Evolutionary conservation across 2,329 filamentous ascomycete genomes (phyloP).

Genomic region (Colletotrichum caudatum): DNA sequence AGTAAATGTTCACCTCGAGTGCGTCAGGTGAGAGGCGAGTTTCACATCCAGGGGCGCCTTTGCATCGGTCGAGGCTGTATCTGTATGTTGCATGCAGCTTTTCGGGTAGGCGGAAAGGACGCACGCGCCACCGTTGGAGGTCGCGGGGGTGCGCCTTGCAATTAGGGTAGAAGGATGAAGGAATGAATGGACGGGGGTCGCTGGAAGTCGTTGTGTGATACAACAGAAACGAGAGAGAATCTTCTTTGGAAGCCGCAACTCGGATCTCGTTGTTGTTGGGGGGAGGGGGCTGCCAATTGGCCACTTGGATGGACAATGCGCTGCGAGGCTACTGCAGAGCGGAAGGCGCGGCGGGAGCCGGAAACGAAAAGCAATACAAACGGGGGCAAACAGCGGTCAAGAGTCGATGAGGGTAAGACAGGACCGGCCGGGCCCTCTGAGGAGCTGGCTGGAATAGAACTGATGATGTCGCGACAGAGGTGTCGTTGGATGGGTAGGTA

Average conservation of each 20-base stretch:
- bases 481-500: constrained; percentile 11
- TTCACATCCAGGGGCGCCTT: constrained; percentile 28
- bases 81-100: constrained; percentile 4
- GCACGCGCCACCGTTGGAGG: not conserved
- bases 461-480: constrained; percentile 12
- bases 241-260: constrained; percentile 22
- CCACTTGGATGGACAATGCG: constrained; percentile 15
- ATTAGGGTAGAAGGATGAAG: not conserved
- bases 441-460: not conserved
- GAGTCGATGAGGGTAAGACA: constrained; percentile 1
- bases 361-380: constrained; percentile 5
- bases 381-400: constrained; percentile 18
- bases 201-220: constrained; percentile 6
- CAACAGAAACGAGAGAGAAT: constrained; percentile 22
- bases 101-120: not conserved
- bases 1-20: not conserved
- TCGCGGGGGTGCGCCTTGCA: constrained; percentile 2
- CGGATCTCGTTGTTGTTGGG: constrained; percentile 6
- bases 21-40: constrained; percentile 21
- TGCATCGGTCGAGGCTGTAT: constrained; percentile 17
- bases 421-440: not conserved
- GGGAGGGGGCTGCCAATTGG: constrained; percentile 21
- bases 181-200: not conserved
- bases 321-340: constrained; percentile 9
- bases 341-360: constrained; percentile 6